Evolutionary conservation across 2,329 filamentous ascomycete species (phyloP).

Genomic region (Fusarium tanahbumbuense): DNA sequence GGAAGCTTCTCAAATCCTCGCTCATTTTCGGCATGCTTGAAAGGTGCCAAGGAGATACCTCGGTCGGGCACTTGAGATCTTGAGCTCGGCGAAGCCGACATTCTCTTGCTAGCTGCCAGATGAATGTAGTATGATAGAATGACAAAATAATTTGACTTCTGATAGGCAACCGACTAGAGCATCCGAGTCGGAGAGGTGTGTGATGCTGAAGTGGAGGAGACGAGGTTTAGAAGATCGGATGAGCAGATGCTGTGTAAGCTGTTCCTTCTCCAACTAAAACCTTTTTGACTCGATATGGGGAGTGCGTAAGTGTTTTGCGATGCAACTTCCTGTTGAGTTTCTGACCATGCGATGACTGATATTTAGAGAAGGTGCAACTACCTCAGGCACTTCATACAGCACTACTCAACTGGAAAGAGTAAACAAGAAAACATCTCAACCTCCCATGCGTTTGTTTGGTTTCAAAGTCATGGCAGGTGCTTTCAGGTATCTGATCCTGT

Average conservation of each 20-base stretch:
- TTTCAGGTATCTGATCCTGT: neutral
- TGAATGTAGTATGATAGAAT: neutral
- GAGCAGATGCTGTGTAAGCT: neutral
- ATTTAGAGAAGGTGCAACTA: neutral
- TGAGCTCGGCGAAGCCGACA: conserved; percentile 1
- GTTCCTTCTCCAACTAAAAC: neutral
- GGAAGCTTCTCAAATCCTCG: conserved; percentile 16
- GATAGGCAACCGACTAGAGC: too few species aligned
- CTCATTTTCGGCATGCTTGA: conserved; percentile 16
- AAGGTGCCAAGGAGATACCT: conserved; percentile 16
- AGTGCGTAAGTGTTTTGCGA: neutral
- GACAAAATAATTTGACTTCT: too few species aligned
- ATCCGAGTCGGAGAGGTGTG: neutral
- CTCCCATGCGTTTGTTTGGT: neutral
- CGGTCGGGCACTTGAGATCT: neutral
- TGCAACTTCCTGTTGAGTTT: neutral
- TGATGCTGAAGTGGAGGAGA: neutral
- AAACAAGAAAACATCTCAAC: neutral
- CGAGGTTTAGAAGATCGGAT: neutral
- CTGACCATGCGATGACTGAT: too few species aligned
- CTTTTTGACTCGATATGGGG: neutral
- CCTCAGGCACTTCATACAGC: too few species aligned
- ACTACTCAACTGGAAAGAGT: neutral
- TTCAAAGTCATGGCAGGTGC: neutral
- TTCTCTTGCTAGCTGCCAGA: neutral